Base-by-base conservation (phyloP, 1,139 yeast species). In the Hyphopichia fennica region DNA sequence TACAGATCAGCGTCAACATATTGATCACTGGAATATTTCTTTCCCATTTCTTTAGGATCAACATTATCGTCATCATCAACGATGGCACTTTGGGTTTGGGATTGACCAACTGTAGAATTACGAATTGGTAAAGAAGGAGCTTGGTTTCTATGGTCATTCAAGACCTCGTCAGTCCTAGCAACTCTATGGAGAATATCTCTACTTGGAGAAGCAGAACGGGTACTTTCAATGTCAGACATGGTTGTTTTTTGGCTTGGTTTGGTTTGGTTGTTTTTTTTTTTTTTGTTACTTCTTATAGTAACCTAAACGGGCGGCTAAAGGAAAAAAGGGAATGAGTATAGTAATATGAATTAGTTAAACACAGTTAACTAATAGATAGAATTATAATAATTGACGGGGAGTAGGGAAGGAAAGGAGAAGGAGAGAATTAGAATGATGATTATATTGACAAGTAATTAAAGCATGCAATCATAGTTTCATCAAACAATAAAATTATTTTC, bases 71-170 rank as follows among this genome's bases (percentile, higher is more conserved):
- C 17, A 28, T 28, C 31, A 28, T 35, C 38, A 22, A 8, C 32
- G 22, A 35, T 28, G 20, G 38, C 38, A 16, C 32, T 25, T 23
- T 14, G 28, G 18, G 17, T 15, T 23, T 23, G 32, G 14, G 11
- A 11, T 16, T 30, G 33, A 20, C 23, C 23, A 16, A 18, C 18
- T 4, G 13, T 32, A 28, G 28, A 34, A 23, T 37, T n/a, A 40
- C 66, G 59, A 34, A 60, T 62, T 10, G 81, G 81, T 23, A 73
- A 62, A 11, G 74, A 68, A 31, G 62, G 60, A 16, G 73, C 66
- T 52, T 79, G 83, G 56, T 74, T 61, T 45, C 86, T 69, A 56
- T 81, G 85, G 57, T 81, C 86, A 49, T 79, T 73, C 42, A 81
- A 63, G 33, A 69, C 73, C 34, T 75, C 77, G 49, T 76, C 81